Conservation (phyloP, 345 rosid species). For the Acer campestre region DNA sequence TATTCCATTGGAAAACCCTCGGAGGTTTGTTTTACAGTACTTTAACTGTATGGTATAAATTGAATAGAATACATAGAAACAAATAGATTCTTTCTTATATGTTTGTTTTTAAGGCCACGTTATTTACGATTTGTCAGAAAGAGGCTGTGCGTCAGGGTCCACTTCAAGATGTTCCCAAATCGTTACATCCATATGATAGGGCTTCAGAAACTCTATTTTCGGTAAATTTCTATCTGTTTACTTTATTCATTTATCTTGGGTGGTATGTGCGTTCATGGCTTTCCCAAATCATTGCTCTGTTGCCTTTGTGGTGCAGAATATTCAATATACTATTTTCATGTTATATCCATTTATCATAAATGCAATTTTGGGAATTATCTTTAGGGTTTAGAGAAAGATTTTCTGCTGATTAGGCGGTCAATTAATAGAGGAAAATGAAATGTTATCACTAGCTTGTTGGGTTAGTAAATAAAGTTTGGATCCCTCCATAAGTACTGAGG, state of each 20-base stretch:
- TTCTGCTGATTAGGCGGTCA: not conserved
- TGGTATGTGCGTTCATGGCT: not conserved
- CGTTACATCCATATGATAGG: conserved; percentile 80
- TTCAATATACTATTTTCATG: not conserved
- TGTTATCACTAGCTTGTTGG: not conserved
- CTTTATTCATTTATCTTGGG: conserved; percentile 9
- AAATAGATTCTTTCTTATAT: not conserved
- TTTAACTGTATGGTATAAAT: conserved; percentile 8
- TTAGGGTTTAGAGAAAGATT: not conserved
- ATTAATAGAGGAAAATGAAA: conserved; percentile 1
- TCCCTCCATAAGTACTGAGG: not conserved
- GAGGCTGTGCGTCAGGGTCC: conserved; percentile 45
- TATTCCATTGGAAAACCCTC: conserved; percentile 73
- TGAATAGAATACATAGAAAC: conserved; percentile 7
- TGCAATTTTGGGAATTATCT: not conserved
- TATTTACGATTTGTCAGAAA: conserved; percentile 38
- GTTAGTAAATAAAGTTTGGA: not conserved
- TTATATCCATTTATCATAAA: not conserved
- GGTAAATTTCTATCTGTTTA: conserved; percentile 43
- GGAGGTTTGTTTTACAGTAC: conserved; percentile 57
- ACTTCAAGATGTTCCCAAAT: conserved; percentile 63
- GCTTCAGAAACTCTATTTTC: conserved; percentile 82
- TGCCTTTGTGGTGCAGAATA: conserved; percentile 1
- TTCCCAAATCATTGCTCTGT: not conserved
- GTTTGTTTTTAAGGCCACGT: conserved; percentile 14